Percentiles rank a stretch among this genome's conserved stretches.
phyloP scores from a whole-genome alignment of 805 yeast genomes.

The Barnettozyma californica region DNA sequence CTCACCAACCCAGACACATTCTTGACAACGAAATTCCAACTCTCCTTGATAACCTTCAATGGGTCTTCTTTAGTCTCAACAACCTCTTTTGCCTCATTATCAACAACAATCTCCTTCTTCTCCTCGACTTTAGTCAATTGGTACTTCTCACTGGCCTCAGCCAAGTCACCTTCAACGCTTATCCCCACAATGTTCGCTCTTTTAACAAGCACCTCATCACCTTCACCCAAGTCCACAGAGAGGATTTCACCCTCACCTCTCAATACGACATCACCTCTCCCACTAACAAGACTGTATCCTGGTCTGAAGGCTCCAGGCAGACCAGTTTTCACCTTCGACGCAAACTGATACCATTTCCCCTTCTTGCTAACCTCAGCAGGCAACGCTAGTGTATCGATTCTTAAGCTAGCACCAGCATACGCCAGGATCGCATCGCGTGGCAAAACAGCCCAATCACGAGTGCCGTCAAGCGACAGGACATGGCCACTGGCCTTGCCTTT shows the following conservation, averaged over 20 bases:
- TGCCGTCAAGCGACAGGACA: conserved; percentile 46
- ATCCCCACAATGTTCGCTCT: conserved; percentile 43
- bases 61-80: conserved; percentile 1
- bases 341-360: conserved; percentile 21
- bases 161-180: conserved; percentile 40
- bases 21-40: not conserved
- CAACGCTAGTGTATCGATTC: conserved; percentile 31
- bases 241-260: conserved; percentile 53
- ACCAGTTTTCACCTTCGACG: conserved; percentile 32
- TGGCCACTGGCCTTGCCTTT: conserved; percentile 7
- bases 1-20: not conserved
- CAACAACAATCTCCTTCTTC: not conserved
- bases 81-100: not conserved
- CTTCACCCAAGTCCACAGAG: conserved; percentile 37
- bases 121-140: conserved; percentile 2
- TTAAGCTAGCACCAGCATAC: conserved; percentile 48
- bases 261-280: conserved; percentile 53
- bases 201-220: conserved; percentile 45
- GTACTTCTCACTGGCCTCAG: conserved; percentile 5
- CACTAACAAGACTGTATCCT: conserved; percentile 46
- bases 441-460: conserved; percentile 57
- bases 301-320: conserved; percentile 29
- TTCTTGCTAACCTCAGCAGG: conserved; percentile 33
- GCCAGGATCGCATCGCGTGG: conserved; percentile 43
- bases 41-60: conserved; percentile 2